Evolutionary conservation across 805 yeast genomes (phyloP), one percentile per base, ranked within the genome.

Genomic region (Wickerhamiella australiensis): DNA sequence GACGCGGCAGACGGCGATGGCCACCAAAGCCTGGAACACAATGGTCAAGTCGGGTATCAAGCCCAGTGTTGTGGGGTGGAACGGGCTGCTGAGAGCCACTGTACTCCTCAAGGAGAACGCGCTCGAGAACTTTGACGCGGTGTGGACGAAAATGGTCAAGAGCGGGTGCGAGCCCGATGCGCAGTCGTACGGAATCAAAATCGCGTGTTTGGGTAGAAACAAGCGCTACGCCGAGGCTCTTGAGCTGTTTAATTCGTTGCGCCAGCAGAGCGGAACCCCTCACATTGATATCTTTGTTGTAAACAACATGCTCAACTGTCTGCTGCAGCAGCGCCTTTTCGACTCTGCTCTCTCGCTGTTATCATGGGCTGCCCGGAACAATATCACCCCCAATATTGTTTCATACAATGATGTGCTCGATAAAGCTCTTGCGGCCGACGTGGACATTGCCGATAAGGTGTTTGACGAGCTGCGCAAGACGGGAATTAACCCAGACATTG

Each of bases 31-130:
- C 1, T 80, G 84, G 76, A 75, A 73, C 52, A 67, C 64, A 40
- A 60, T 81, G 65, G 55, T 72, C 23, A 53, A 61, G 9, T 56
- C 60, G 5, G 73, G 71, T 18, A 58, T 69, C 15, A 53, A 53
- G 1, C 78, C 78, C n/a, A 61, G 72, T 3, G 56, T 70, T n/a
- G 55, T 62, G 0, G 61, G 78, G 1, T 83, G 86, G 86, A 78
- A 79, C 47, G 69, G 74, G 47, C 68, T 81, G 25, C 63, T 83
- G 46, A 66, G 72, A 47, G 69, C 81, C 0, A 70, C 73, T 2
- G 60, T 71, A 7, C 46, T 54, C 47, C 54, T 61, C 20, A 68
- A 61, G 38, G 55, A 56, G 8, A 58, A 63, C 44, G 60, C 56
- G 41, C 47, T 46, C 54, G 65, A 35, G 12, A 59, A 57, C 2